Evolutionary conservation across 768 basidiomycete genomes (phyloP).

Genomic region (Lentinula detonsa): DNA sequence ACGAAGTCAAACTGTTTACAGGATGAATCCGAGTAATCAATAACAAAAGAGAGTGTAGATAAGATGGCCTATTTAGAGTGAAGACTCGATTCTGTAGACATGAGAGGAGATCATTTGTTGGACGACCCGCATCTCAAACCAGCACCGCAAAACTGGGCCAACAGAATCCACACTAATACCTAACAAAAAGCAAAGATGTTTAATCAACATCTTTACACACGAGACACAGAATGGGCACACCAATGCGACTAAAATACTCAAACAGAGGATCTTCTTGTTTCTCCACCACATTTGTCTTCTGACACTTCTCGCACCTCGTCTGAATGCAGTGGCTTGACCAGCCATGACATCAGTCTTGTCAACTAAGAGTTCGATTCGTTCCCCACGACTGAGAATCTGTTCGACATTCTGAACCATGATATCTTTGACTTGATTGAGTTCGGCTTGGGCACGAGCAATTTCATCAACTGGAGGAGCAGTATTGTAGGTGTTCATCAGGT

Average conservation of each 20-base stretch:
- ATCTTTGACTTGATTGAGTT: slow-evolving; percentile 87
- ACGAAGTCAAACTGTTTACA: background rate
- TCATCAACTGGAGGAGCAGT: slow-evolving; percentile 86
- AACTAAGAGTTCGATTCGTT: slow-evolving; percentile 91
- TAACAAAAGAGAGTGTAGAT: background rate
- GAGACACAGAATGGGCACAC: slow-evolving; percentile 30
- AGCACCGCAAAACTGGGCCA: slow-evolving; percentile 88
- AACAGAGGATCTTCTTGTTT: slow-evolving; percentile 61
- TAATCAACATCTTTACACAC: background rate
- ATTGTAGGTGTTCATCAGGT: slow-evolving; percentile 84
- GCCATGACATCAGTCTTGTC: slow-evolving; percentile 98
- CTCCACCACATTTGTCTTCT: slow-evolving; percentile 89
- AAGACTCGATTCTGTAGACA: background rate
- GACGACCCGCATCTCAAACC: slow-evolving; percentile 55
- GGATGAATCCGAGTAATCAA: background rate
- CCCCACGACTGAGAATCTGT: slow-evolving; percentile 89
- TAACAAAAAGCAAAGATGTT: background rate
- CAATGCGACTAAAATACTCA: slow-evolving; percentile 67
- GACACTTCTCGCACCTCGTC: slow-evolving; percentile 79
- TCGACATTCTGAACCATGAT: slow-evolving; percentile 99
- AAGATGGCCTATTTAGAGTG: background rate
- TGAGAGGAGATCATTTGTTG: background rate
- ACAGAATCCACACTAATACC: slow-evolving; percentile 53
- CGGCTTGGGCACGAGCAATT: slow-evolving; percentile 82
- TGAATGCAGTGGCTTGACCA: slow-evolving; percentile 89